These are phyloP conservation scores for Ceratocystiopsis brevicomis DNA, from an alignment of 2,329 filamentous ascomycete genomes.

Conservation along the genomic window DNA sequence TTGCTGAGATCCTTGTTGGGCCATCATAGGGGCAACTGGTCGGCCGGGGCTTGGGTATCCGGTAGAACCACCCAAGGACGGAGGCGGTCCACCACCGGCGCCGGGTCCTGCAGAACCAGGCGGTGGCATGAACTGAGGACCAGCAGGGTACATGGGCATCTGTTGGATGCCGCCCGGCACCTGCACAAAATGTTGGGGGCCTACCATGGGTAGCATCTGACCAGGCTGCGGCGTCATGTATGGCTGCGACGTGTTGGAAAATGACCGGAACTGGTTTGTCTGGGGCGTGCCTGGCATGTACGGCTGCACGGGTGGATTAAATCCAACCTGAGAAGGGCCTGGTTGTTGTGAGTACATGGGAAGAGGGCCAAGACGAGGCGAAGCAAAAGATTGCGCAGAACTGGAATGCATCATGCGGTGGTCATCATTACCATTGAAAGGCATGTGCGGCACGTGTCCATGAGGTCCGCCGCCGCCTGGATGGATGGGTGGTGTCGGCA, in stretches of 20 bases:
- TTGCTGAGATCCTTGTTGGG: slow-evolving; percentile 82
- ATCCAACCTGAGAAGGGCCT: too few species aligned
- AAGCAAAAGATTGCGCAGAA: slow-evolving; percentile 69
- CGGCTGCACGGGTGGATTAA: slow-evolving; percentile 46
- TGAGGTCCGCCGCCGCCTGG: slow-evolving; percentile 39
- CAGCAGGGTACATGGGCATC: slow-evolving; percentile 63
- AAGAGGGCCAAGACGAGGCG: slow-evolving; percentile 55
- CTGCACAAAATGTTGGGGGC: slow-evolving; percentile 56
- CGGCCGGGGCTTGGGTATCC: slow-evolving; percentile 82
- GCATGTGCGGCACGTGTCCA: slow-evolving; percentile 41
- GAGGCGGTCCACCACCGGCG: slow-evolving; percentile 20
- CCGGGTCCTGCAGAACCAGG: slow-evolving; percentile 16
- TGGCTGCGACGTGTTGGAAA: slow-evolving; percentile 54
- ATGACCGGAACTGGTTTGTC: slow-evolving; percentile 50
- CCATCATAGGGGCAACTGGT: slow-evolving; percentile 66
- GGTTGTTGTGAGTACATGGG: slow-evolving; percentile 49
- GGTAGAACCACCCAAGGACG: slow-evolving; percentile 44
- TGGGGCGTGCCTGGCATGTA: slow-evolving; percentile 54
- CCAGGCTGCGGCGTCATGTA: slow-evolving; percentile 53
- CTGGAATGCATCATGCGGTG: slow-evolving; percentile 74
- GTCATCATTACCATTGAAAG: slow-evolving; percentile 53
- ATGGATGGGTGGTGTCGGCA: slow-evolving; percentile 61
- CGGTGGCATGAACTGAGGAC: slow-evolving; percentile 45
- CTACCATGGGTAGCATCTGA: slow-evolving; percentile 70
- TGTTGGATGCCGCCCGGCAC: slow-evolving; percentile 60